These are phyloP conservation scores for cucumber (Cucumis sativus) DNA, from an alignment of 306 rosid genomes.

Conservation along the genomic window Cucumber_9930_V3 NC_026661.2:8246001-8246500, in stretches of 20 bases:
- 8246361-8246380: no score
- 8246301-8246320: no score
- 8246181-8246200: not conserved
- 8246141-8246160: not conserved
- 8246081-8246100: not conserved
- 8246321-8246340: no score
- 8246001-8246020: not conserved
- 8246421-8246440: no score
- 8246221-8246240: not conserved
- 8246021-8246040: not conserved
- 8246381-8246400: no score
- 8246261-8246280: not conserved
- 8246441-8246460: no score
- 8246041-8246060: not conserved
- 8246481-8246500: no score
- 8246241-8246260: not conserved
- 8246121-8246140: not conserved
- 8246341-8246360: no score
- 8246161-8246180: no score
- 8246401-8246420: no score
- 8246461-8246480: no score
- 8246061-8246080: not conserved
- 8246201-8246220: not conserved
- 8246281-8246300: not conserved
- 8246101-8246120: not conserved